These are phyloP conservation scores for Cystoisospora suis DNA, from an alignment of 169 alveolate species.

Conservation along the genomic window DNA sequence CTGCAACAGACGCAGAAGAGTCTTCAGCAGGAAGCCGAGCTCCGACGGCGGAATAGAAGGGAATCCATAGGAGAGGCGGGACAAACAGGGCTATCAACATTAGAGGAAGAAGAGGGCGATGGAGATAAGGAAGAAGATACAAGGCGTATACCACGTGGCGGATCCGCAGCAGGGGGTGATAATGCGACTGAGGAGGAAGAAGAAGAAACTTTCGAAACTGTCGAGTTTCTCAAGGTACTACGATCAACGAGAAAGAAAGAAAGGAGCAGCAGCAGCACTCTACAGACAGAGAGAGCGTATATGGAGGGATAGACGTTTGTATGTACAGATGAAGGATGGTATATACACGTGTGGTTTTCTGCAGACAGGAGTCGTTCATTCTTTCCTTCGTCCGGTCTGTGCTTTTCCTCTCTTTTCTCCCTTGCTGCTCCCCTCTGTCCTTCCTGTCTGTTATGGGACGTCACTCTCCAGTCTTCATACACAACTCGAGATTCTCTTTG, in stretches of 20 bases:
- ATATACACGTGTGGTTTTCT: no score
- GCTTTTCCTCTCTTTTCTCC: not conserved
- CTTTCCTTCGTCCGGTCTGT: not conserved
- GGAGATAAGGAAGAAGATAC: not conserved
- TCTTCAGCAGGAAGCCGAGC: not conserved
- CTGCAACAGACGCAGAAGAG: not conserved
- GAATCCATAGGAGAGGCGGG: not conserved
- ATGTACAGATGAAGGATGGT: no score
- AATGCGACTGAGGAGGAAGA: not conserved
- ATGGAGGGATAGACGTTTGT: no score
- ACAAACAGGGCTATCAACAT: not conserved
- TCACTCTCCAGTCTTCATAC: not conserved
- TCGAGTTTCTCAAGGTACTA: conserved; percentile 26
- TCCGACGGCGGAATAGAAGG: not conserved
- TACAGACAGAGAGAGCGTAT: no score
- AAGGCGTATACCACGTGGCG: not conserved
- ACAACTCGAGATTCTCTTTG: not conserved
- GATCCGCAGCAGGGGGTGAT: not conserved
- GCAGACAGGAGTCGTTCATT: no score
- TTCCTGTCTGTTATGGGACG: not conserved
- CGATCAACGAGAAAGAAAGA: not conserved
- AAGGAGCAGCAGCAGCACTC: no score
- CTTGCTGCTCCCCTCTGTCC: not conserved
- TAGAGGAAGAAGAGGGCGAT: not conserved
- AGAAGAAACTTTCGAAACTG: not conserved